Conservation (phyloP, 257 asterid species). For the Catharanthus roseus region DNA sequence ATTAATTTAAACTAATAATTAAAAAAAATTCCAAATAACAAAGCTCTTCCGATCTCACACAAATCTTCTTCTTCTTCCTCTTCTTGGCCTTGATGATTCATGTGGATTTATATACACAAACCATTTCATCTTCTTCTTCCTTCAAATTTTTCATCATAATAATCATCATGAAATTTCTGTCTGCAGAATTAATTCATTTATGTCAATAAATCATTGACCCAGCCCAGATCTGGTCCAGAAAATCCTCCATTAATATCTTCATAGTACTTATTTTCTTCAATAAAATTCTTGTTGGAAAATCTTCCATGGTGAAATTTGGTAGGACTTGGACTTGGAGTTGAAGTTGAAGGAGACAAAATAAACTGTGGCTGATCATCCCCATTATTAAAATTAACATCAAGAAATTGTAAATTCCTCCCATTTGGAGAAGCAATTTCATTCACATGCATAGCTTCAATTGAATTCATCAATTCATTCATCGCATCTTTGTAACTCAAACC, state of each 20-base stretch:
- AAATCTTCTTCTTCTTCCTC: too few relatives aligned
- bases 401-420: conserved; percentile 27
- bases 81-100: background rate
- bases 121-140: background rate
- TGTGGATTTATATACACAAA: conserved; percentile 35
- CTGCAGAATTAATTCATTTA: conserved; percentile 22
- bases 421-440: conserved; percentile 4
- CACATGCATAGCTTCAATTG: conserved; percentile 57
- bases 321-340: conserved; percentile 26
- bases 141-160: conserved; percentile 9
- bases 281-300: conserved; percentile 33
- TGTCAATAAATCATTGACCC: conserved; percentile 96
- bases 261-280: conserved; percentile 38
- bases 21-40: conserved; percentile 12
- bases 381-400: conserved; percentile 41
- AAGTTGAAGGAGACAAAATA: conserved; percentile 58
- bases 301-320: conserved; percentile 30
- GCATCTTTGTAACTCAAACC: conserved; percentile 43
- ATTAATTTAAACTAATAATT: too few relatives aligned
- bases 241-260: conserved; percentile 16
- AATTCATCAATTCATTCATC: conserved; percentile 53
- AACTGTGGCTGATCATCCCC: conserved; percentile 54
- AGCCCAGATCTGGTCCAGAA: conserved; percentile 80
- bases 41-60: conserved; percentile 22
- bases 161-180: too few relatives aligned